Base-by-base conservation (phyloP, 2,329 filamentous ascomycete species). In the Penicillium sp. region DNA sequence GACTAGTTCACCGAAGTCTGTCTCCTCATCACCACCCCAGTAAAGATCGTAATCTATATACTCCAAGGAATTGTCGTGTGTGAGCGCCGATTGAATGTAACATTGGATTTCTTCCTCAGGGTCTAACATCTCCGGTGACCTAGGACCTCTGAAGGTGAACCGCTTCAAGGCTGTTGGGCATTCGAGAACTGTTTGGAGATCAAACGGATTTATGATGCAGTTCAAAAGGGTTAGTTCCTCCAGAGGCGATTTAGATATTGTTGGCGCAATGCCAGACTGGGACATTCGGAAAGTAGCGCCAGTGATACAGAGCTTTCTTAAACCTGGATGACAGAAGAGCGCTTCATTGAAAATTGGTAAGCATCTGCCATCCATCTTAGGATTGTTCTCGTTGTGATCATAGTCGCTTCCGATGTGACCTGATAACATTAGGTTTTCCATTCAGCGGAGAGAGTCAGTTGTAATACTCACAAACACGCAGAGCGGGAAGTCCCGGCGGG, bases 181-280 rank as follows among this genome's bases (percentile, higher is more conserved):
- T 9, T 25, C 23, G 2, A 59, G 39, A 7, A 23, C 17, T 5
- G 2, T 8, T 9, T 9, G 10, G 19, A 59, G 33, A 4, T 45
- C 21, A 1, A 4, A 3, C 0, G 35, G 41, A 8, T 23, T 19
- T 21, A 57, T 57, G 13, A 3, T 7, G 35, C 53, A 56, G 19
- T 59, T 59, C 38, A 59, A 33, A 27, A 57, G 42, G 7, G 43
- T 49, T 9, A 59, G 15, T 39, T 59, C 57, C 47, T 59, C 45
- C n/a, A 59, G 23, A 6, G 27, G 54, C 17, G 57, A 48, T 23
- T 1, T 23, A 17, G 29, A 23, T 33, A 4, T 27, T 56, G 25
- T 25, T n/a, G 8, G 5, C n/a, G 4, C 1, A 10, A 8, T 3
- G 12, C 0, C 3, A 25, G 21, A 4, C 2, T 13, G 6, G 13